A percentile compares a stretch with the other conserved stretches of the same genome.
phyloP scores from a whole-genome alignment of 1,284 basidiomycete genomes.

The Gastroboletus turbinatus region DNA sequence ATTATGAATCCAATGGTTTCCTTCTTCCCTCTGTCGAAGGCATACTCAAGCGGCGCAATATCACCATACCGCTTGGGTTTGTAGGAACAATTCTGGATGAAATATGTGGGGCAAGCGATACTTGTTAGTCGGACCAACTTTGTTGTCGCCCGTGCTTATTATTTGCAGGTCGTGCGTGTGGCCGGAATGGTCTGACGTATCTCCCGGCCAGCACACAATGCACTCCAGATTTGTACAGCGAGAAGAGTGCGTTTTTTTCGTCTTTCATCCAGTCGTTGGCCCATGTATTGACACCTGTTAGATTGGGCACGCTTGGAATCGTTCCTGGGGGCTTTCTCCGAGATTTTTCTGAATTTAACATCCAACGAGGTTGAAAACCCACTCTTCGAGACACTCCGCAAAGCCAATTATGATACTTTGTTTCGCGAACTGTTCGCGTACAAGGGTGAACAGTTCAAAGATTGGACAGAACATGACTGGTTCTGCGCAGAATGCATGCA shows the following conservation, averaged over 20 bases:
- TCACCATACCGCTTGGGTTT: background rate
- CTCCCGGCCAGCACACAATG: background rate
- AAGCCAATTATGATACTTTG: slow-evolving; percentile 4
- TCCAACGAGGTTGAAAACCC: slow-evolving; percentile 6
- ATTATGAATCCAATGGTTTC: slow-evolving; percentile 7
- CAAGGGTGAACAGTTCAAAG: slow-evolving; percentile 4
- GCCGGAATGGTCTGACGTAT: background rate
- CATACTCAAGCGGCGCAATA: slow-evolving; percentile 8
- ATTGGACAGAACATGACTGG: slow-evolving; percentile 13
- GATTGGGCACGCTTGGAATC: slow-evolving; percentile 15
- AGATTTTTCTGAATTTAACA: slow-evolving; percentile 4
- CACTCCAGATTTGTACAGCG: slow-evolving; percentile 12
- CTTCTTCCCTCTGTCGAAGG: background rate
- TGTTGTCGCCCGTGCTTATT: background rate
- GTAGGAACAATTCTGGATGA: slow-evolving; percentile 17
- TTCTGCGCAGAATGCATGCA: slow-evolving; percentile 4
- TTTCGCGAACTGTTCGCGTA: slow-evolving; percentile 14
- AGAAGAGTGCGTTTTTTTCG: slow-evolving; percentile 4
- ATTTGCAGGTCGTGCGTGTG: slow-evolving; percentile 9
- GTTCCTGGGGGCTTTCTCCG: background rate
- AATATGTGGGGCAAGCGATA: slow-evolving; percentile 7
- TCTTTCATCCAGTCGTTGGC: background rate
- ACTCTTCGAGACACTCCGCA: slow-evolving; percentile 1
- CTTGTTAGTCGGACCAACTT: slow-evolving; percentile 3
- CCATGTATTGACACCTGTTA: background rate